phyloP scores from a whole-genome alignment of 345 rosid genomes.

The Rhodamnia rubescens region DNA sequence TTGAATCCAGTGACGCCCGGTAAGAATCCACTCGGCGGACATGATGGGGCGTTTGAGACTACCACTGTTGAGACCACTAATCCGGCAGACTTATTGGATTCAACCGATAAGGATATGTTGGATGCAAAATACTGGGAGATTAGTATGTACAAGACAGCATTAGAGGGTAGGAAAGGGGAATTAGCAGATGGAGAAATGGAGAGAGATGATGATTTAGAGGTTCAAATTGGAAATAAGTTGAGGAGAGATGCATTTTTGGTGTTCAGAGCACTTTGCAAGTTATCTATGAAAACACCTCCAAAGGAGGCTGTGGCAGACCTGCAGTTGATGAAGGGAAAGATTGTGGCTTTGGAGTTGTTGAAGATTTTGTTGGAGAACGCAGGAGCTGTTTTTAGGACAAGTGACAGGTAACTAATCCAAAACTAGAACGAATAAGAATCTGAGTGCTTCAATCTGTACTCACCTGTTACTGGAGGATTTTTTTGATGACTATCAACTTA shows the following conservation, averaged over 20 bases:
- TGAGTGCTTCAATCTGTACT: background rate
- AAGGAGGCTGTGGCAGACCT: conserved; percentile 91
- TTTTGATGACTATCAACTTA: background rate
- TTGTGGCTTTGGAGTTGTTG: conserved; percentile 93
- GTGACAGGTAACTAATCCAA: conserved; percentile 61
- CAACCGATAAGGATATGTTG: conserved; percentile 87
- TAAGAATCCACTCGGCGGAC: conserved; percentile 38
- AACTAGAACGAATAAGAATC: background rate
- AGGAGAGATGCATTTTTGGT: conserved; percentile 99
- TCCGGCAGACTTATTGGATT: conserved; percentile 56
- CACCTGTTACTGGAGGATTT: background rate
- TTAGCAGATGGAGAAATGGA: conserved; percentile 83
- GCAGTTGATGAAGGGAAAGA: conserved; percentile 89
- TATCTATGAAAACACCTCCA: conserved; percentile 98
- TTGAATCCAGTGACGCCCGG: conserved; percentile 36
- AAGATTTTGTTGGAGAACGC: conserved; percentile 97
- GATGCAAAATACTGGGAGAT: conserved; percentile 99
- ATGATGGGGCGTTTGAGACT: conserved; percentile 60
- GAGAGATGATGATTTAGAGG: conserved; percentile 88
- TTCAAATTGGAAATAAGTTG: conserved; percentile 97
- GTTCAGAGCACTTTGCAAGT: conserved; percentile 96
- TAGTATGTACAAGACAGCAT: conserved; percentile 96
- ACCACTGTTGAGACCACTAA: conserved; percentile 50
- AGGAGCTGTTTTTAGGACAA: conserved; percentile 96
- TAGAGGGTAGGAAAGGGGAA: conserved; percentile 98